Base-by-base conservation (phyloP, 108 stramenopile genomes). In the Conticribra guillardii region DNA sequence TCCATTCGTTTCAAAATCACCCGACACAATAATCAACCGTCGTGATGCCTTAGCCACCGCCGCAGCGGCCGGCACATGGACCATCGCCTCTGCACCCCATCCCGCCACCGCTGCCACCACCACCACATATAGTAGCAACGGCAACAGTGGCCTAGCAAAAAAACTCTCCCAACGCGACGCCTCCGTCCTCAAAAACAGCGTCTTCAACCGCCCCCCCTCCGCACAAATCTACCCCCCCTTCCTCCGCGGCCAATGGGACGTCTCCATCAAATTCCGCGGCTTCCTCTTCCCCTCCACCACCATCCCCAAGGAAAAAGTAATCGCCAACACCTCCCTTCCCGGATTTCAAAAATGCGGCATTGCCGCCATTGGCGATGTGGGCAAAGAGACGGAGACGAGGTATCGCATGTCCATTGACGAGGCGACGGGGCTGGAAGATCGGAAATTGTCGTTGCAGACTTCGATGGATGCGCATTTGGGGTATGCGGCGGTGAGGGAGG, bases 281-380 rank as follows among this genome's bases (percentile, higher is more conserved):
- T 93, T 80, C 52, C 24, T 93, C 28, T 93, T 93, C 62, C 92
- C 92, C 0, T 87, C 86, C 1, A 63, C 49, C 52, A 67, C 66
- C 0, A 89, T 93, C 26, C 48, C 86, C 30, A 85, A 84, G 41
- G 73, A 85, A 29, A 73, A 71, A 11, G 15, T 93, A 19, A 64
- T 79, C 9, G 24, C 49, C 26, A 76, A 93, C 56, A 54, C 67
- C 17, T 50, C 50, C 18, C 74, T 90, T 27, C 89, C 91, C 4
- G 91, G 91, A 2, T 92, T 92, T 82, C 92, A 90, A 76, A 93
- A 90, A 48, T 81, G 87, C 32, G 80, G 80, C 19, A 90, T 93
- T 71, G 92, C 87, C 0, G 52, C 66, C 17, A 60, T 88, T 3
- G 73, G 73, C 30, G 92, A 93, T 67, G 74, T 93, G 7, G 92